phyloP scores from a whole-genome alignment of 1,284 basidiomycete species.

The Amylostereum chailletii region DNA sequence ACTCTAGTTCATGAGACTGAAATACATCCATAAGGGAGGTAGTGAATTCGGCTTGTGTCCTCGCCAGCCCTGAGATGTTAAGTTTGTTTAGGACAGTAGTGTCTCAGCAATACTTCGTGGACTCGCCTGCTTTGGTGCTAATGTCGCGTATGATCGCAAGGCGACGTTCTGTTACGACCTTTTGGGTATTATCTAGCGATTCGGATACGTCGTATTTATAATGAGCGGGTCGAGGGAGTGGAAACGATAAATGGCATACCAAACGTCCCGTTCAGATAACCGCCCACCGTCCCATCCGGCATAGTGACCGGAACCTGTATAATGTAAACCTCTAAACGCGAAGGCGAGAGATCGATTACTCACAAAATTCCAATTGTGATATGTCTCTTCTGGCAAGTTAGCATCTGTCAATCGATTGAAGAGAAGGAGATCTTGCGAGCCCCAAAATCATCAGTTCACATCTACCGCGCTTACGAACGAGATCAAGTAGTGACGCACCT shows the following conservation, averaged over 20 bases:
- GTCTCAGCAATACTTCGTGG: too few species aligned
- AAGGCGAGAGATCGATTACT: neutral
- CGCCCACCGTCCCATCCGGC: neutral
- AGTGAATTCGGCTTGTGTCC: too few species aligned
- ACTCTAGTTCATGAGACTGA: too few species aligned
- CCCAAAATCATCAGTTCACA: neutral
- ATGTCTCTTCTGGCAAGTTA: neutral
- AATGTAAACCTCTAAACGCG: neutral
- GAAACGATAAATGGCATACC: neutral
- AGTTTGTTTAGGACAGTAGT: too few species aligned
- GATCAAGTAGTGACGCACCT: neutral
- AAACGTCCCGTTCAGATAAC: neutral
- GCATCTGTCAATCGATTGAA: neutral
- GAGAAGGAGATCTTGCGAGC: neutral
- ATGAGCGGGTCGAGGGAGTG: too few species aligned
- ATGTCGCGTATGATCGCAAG: neutral
- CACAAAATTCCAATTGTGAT: slow-evolving; percentile 1
- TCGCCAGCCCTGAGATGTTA: too few species aligned
- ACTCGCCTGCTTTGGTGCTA: too few species aligned
- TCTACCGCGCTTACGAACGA: neutral
- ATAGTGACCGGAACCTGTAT: neutral
- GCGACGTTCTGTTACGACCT: neutral
- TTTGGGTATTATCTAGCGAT: neutral
- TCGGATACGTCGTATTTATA: too few species aligned
- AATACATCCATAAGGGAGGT: too few species aligned